Evolutionary conservation across 495 filamentous ascomycete genomes (phyloP), one percentile per base, ranked within the genome.

Genomic region (Usnea hakonensis): DNA sequence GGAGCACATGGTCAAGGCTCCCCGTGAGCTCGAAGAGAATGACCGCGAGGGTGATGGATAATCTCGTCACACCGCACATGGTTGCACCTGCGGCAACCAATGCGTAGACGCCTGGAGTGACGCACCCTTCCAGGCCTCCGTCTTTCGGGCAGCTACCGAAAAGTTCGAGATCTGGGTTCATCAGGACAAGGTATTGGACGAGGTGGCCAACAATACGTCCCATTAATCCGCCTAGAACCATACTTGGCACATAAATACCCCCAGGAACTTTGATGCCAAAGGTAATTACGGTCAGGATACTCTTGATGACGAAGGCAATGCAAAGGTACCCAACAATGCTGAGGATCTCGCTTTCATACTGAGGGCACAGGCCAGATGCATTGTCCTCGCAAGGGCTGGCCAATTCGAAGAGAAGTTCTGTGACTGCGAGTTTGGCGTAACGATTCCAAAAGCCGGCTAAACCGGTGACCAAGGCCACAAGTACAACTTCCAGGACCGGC

Each of bases 21-120:
- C 94, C 94, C 0, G 94, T 98, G 55, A 98, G 76, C 71, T 98
- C 94, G 69, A 98, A 97, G 0, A 97, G 79, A 65, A 98, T 97
- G 67, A 98, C 90, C 16, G 91, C 90, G 1, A 98, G 82, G 2
- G 94, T 97, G 14, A 98, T 91, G 0, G 94, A 97, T 36, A 98
- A 74, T 36, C 94, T 82, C 16, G 94, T 98, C 9, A 97, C 94
- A 56, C 94, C 94, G 67, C 94, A 97, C 94, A 98, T 98, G 16
- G 93, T 96, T 17, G 91, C 90, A 23, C 94, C 94, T 55, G 94
- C 94, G 32, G 92, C 95, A 59, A 96, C 90, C 68, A 98, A 81
- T 3, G 91, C 94, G 72, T 98, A 98, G 0, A 98, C 91, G 17
- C 94, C 94, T 5, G 94, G 94, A 48, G 91, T 91, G 60, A 98